Evolutionary conservation across 1,139 yeast genomes (phyloP).

Genomic region (Saccharomyces hybrid): DNA sequence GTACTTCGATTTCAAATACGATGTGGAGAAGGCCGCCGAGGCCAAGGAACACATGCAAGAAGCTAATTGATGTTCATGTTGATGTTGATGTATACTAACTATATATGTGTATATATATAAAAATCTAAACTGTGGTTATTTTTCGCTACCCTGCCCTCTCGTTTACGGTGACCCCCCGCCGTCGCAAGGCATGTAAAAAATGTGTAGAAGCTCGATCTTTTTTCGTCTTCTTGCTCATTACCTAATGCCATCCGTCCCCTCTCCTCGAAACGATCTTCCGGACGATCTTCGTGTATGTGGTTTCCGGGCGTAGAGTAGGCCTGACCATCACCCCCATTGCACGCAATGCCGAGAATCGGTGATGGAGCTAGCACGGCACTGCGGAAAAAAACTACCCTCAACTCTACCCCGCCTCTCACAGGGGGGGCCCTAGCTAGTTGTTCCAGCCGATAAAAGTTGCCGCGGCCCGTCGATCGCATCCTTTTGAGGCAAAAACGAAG

Average conservation of each 20-base stretch:
- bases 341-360: not conserved
- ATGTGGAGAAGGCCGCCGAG: slow-evolving; percentile 76
- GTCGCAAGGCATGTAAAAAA: no score
- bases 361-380: not conserved
- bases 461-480: slow-evolving; percentile 1
- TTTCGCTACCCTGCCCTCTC: not conserved
- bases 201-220: no score
- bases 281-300: not conserved
- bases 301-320: not conserved
- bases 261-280: no score
- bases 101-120: not conserved
- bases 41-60: slow-evolving; percentile 30
- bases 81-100: slow-evolving; percentile 5
- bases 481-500: not conserved
- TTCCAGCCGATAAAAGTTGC: not conserved
- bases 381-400: not conserved
- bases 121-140: not conserved
- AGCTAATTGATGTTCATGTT: slow-evolving; percentile 7
- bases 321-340: not conserved
- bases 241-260: no score
- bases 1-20: slow-evolving; percentile 87
- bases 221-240: no score
- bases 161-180: not conserved
- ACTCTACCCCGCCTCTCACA: slow-evolving; percentile 1
- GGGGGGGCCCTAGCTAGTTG: not conserved